Base-by-base conservation (phyloP, 2,329 filamentous ascomycete genomes). In the Alternaria incomplexa region DNA sequence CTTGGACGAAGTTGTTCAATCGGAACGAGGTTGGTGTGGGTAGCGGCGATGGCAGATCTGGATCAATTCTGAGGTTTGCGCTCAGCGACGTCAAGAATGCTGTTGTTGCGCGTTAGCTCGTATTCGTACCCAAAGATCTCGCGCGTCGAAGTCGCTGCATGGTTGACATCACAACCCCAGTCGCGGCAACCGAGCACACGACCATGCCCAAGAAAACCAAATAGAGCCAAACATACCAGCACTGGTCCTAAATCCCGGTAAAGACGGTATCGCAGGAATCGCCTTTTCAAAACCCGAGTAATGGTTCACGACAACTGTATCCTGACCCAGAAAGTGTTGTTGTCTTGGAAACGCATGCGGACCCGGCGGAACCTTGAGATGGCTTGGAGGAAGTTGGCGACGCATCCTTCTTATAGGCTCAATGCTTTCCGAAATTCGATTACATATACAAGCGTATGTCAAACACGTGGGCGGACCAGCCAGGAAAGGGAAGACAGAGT, bases 81-180 rank as follows among this genome's bases (percentile, higher is more conserved):
- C 91, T 89, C 15, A 96, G 85, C 71, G 93, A 95, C 59, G 89
- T 91, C 80, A 96, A 91, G 83, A 96, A 96, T 25, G 92, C 92
- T 96, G 79, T 53, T 30, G 46, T 20, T 30, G 51, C 30, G 15
- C 7, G 47, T 75, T 52, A 75, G 72, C 65, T 20, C 15, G 32
- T 40, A 47, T 32, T 36, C 25, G 40, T 40, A 25, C 20, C 25
- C 12, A 55, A 58, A 44, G 3, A 30, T 52, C 23, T 25, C 51
- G 46, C 48, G 28, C 48, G 48, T 36, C 48, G 11, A 52, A 22
- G 23, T 40, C 17, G 22, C 30, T 13, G 30, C 30, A 54, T 56
- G 28, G 36, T 62, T 48, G 36, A 57, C 48, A 56, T 40, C 43
- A 52, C 48, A 36, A 40, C 48, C 48, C 48, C 48, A 52, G 48